Conservation (phyloP, 2,329 filamentous ascomycete genomes). For the Amauroascus verrucosus region DNA sequence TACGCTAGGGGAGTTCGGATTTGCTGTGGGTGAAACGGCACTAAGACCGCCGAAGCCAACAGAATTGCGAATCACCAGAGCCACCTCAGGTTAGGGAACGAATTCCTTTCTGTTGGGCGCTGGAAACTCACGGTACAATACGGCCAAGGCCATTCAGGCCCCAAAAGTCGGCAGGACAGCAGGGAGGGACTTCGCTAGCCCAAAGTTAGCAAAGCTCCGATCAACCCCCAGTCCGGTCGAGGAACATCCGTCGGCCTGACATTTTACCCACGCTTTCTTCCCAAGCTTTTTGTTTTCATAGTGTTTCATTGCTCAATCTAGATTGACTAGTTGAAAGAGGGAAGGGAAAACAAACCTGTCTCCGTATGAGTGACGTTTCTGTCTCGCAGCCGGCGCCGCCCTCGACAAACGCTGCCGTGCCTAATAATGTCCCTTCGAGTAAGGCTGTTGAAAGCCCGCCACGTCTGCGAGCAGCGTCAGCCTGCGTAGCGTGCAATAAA, state of each 20-base stretch:
- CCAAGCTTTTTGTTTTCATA: background rate
- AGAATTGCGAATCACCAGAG: no score
- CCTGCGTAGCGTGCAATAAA: slow-evolving; percentile 26
- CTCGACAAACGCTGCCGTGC: slow-evolving; percentile 7
- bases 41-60: no score
- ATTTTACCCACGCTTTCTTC: background rate
- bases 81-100: no score
- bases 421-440: background rate
- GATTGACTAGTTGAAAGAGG: background rate
- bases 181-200: background rate
- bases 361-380: slow-evolving; percentile 15
- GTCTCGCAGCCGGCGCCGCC: slow-evolving; percentile 11
- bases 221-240: background rate
- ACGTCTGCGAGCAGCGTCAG: slow-evolving; percentile 22
- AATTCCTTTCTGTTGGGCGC: no score
- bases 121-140: no score
- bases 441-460: slow-evolving; percentile 19
- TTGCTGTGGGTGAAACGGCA: no score
- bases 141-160: background rate
- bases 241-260: background rate
- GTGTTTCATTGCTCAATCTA: background rate
- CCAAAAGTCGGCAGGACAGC: background rate
- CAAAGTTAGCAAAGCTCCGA: slow-evolving; percentile 3
- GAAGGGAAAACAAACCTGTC: background rate
- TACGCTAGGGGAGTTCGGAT: no score